A percentile compares a stretch with the other conserved stretches of the same genome.
Evolutionary conservation across 2,329 filamentous ascomycete species (phyloP).

Genomic region (Penicillium italicum): DNA sequence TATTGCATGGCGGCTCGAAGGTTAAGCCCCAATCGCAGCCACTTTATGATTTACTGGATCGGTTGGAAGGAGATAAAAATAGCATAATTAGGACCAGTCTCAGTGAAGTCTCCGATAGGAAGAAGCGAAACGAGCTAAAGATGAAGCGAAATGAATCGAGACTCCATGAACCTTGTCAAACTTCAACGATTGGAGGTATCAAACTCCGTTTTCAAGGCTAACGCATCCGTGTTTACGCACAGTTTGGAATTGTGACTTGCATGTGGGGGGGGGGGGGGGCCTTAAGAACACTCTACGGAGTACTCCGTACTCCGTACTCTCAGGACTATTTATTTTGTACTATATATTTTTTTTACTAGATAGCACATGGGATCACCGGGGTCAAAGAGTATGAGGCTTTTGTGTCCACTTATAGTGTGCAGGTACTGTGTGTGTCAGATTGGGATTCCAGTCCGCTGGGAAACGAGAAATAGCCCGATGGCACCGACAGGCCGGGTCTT

Average conservation of each 20-base stretch:
- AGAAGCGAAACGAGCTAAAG: neutral
- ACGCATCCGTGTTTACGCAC: neutral
- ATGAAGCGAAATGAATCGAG: neutral
- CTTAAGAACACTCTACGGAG: neutral
- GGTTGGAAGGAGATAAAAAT: neutral
- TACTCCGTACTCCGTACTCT: no score
- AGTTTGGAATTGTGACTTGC: neutral
- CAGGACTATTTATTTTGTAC: neutral
- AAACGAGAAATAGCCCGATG: neutral
- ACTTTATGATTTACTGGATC: neutral
- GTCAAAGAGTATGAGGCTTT: neutral
- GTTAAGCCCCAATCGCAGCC: neutral
- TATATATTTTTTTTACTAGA: no score
- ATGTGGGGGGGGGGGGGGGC: neutral
- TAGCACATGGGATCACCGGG: neutral
- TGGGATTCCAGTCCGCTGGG: neutral
- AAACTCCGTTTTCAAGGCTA: neutral
- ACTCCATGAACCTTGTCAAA: neutral
- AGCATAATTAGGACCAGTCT: neutral
- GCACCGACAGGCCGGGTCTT: neutral
- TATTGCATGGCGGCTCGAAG: neutral
- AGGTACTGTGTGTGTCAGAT: neutral
- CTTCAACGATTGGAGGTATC: neutral
- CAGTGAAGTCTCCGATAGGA: neutral
- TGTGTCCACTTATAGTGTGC: neutral